These are phyloP conservation scores for Sphaerostilbella broomeana DNA, from an alignment of 2,329 filamentous ascomycete genomes.

Conservation along the genomic window DNA sequence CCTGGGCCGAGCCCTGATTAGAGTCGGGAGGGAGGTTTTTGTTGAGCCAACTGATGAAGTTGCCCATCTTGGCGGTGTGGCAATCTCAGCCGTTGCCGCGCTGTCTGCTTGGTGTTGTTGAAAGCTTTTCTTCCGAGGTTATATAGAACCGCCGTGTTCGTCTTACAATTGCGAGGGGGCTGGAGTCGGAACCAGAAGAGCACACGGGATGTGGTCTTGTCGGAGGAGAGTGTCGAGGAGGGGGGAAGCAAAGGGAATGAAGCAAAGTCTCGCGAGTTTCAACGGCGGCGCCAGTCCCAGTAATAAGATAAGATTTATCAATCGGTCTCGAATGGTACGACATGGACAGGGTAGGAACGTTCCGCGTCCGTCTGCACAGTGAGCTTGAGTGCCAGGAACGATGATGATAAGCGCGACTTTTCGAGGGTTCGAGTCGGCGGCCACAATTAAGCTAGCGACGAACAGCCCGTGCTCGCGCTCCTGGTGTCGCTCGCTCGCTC, in stretches of 20 bases:
- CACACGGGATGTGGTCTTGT: neutral
- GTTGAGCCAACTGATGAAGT: conserved; percentile 34
- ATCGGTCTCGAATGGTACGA: no score
- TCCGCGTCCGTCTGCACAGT: conserved; percentile 3
- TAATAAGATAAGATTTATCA: no score
- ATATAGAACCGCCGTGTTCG: neutral
- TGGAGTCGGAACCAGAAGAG: neutral
- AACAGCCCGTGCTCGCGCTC: no score
- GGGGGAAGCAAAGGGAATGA: neutral
- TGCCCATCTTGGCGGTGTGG: conserved; percentile 27
- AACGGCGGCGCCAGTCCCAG: neutral
- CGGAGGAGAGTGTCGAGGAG: no score
- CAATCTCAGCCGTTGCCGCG: conserved; percentile 12
- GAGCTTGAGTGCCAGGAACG: conserved; percentile 7
- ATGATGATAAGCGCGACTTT: conserved; percentile 8
- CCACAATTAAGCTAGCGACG: no score
- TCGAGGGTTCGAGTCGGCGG: no score
- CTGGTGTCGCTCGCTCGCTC: no score
- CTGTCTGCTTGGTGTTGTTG: neutral
- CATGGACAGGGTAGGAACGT: conserved; percentile 7
- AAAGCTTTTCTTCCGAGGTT: neutral
- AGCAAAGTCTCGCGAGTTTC: neutral
- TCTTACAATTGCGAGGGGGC: no score
- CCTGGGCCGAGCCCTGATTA: conserved; percentile 19
- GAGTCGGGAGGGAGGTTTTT: conserved; percentile 22